Conservation (phyloP, 2,329 filamentous ascomycete species). For the Talaromyces amestolkiae region DNA sequence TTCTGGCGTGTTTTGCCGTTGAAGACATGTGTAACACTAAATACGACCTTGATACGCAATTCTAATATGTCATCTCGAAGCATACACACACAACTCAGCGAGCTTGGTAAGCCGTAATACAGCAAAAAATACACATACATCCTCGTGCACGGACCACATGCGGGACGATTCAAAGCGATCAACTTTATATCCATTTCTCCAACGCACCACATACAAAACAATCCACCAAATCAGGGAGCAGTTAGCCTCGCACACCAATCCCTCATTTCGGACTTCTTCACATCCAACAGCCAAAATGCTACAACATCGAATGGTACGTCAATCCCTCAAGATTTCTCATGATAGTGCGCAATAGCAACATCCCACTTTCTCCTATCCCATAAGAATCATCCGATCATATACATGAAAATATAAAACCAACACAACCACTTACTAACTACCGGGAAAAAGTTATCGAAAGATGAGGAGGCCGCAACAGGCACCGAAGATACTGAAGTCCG, state of each 20-base stretch:
- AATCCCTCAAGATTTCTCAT: neutral
- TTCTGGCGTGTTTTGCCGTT: neutral
- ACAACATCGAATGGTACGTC: conserved; percentile 60
- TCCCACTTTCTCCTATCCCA: conserved; percentile 1
- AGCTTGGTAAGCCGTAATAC: neutral
- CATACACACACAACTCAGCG: neutral
- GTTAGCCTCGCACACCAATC: neutral
- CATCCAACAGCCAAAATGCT: conserved; percentile 42
- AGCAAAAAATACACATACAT: neutral
- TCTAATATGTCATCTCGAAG: neutral
- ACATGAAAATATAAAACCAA: neutral
- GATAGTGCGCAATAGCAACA: neutral
- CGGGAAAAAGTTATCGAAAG: conserved; percentile 72
- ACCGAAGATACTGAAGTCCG: conserved; percentile 88
- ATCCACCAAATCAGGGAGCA: neutral
- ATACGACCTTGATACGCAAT: neutral
- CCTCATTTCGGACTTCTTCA: neutral
- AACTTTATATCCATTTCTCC: neutral
- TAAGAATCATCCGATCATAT: neutral
- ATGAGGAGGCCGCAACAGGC: conserved; percentile 71
- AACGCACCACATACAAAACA: neutral
- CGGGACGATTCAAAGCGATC: neutral
- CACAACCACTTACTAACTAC: neutral
- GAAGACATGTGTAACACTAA: neutral
- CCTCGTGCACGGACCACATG: neutral